phyloP scores from a whole-genome alignment of 1,284 basidiomycete species.

The Cryptococcus hybrid region DNA sequence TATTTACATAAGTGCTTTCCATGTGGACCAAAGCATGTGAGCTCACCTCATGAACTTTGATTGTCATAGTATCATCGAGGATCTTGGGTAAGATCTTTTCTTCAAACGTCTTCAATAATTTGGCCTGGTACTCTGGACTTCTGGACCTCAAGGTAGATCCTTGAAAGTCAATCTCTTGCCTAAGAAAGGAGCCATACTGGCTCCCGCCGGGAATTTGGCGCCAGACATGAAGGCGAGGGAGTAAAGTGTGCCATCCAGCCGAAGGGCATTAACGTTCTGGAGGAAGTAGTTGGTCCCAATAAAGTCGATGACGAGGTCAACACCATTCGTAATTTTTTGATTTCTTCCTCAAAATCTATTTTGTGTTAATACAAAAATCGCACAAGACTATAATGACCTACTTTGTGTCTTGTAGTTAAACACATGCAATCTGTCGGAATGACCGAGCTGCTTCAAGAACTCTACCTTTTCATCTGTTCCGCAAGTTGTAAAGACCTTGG shows the following conservation, averaged over 20 bases:
- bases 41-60: conserved; percentile 69
- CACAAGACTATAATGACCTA: conserved; percentile 45
- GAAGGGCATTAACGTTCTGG: conserved; percentile 74
- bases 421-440: conserved; percentile 63
- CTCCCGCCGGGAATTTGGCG: conserved; percentile 59
- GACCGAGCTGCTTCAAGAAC: conserved; percentile 60
- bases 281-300: conserved; percentile 64
- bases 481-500: conserved; percentile 75
- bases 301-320: conserved; percentile 81
- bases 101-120: conserved; percentile 68
- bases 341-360: conserved; percentile 53
- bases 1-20: neutral
- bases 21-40: neutral
- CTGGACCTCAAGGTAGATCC: conserved; percentile 81
- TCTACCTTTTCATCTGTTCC: conserved; percentile 81
- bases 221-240: conserved; percentile 57
- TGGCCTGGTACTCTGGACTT: conserved; percentile 72
- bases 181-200: conserved; percentile 62
- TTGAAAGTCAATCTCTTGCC: conserved; percentile 86
- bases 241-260: conserved; percentile 71
- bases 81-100: conserved; percentile 61
- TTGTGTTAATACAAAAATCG: neutral
- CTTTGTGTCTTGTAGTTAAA: conserved; percentile 84
- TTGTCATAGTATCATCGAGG: conserved; percentile 63
- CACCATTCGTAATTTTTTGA: conserved; percentile 47